Percentiles rank a stretch among this genome's conserved stretches.
These are phyloP conservation scores for Cenchrus americanus DNA, from an alignment of 176 grass and related monocot species.

Conservation along the genomic window DNA sequence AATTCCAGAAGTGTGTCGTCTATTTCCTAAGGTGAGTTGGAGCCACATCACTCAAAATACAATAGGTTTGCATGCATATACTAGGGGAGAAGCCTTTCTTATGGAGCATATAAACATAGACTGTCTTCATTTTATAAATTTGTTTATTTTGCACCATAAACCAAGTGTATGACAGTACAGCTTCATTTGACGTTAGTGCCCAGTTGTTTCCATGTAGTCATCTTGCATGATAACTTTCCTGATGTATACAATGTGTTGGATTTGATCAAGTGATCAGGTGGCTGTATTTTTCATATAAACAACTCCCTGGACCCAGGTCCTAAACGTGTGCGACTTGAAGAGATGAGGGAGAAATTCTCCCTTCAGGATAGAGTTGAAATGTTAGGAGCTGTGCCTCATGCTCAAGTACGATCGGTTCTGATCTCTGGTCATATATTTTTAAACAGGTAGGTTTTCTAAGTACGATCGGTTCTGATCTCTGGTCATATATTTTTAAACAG, in stretches of 20 bases:
- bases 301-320: slow-evolving; percentile 51
- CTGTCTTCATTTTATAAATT: slow-evolving; percentile 32
- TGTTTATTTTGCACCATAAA: slow-evolving; percentile 27
- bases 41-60: slow-evolving; percentile 20
- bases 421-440: slow-evolving; percentile 98
- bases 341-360: slow-evolving; percentile 97
- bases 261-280: not conserved
- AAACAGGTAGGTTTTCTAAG: slow-evolving; percentile 72
- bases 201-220: not conserved
- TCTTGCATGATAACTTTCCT: slow-evolving; percentile 25
- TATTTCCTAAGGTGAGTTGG: slow-evolving; percentile 85
- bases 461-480: slow-evolving; percentile 87
- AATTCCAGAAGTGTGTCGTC: slow-evolving; percentile 88
- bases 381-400: slow-evolving; percentile 95
- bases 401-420: slow-evolving; percentile 90
- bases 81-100: slow-evolving; percentile 4
- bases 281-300: not conserved
- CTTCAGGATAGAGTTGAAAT: slow-evolving; percentile 98
- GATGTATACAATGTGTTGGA: slow-evolving; percentile 11
- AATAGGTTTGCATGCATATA: not conserved
- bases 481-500: slow-evolving; percentile 98
- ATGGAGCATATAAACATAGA: not conserved
- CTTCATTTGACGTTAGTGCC: not conserved
- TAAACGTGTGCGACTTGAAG: slow-evolving; percentile 92
- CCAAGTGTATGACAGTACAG: not conserved